A percentile compares a stretch with the other conserved stretches of the same genome.
These are phyloP conservation scores for Pleurozium schreberi DNA, from an alignment of 225 moss, liverwort and hornwort genomes.

Conservation along the genomic window DNA sequence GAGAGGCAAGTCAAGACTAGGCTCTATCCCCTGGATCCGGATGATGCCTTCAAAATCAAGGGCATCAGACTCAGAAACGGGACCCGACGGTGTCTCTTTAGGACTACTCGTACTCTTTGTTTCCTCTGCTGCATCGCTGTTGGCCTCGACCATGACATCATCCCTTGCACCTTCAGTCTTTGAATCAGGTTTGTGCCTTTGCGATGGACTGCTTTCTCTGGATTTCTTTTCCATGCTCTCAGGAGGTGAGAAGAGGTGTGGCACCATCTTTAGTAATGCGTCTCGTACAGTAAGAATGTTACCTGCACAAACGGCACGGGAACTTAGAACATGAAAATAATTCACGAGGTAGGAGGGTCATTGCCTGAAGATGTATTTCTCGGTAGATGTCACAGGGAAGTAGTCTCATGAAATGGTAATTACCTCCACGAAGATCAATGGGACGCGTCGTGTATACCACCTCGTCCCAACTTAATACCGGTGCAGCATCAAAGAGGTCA, in stretches of 20 bases:
- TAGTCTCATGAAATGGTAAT: not conserved
- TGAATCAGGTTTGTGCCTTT: not conserved
- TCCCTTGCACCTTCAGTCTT: conserved; percentile 1
- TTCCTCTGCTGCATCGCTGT: not conserved
- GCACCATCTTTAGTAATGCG: conserved; percentile 77
- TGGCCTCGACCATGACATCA: not conserved
- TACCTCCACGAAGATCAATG: conserved; percentile 74
- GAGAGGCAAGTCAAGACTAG: conserved; percentile 80
- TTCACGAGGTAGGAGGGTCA: not conserved
- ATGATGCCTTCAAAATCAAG: conserved; percentile 66
- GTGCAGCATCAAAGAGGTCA: conserved; percentile 63
- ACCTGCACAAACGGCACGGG: conserved; percentile 22
- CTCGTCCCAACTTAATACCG: conserved; percentile 76
- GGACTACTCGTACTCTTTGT: not conserved
- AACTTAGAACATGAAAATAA: not conserved
- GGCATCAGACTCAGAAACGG: conserved; percentile 3
- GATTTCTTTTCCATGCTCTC: not conserved
- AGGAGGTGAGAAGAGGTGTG: conserved; percentile 56
- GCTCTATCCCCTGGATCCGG: conserved; percentile 89
- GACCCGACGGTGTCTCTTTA: not conserved
- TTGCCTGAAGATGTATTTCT: not conserved
- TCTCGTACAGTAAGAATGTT: conserved; percentile 67
- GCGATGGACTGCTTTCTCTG: conserved; percentile 7
- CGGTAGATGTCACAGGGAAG: not conserved
- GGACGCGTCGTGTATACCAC: conserved; percentile 70